Evolutionary conservation across 768 basidiomycete genomes (phyloP).

Genomic region (Cystobasidium tubakii): DNA sequence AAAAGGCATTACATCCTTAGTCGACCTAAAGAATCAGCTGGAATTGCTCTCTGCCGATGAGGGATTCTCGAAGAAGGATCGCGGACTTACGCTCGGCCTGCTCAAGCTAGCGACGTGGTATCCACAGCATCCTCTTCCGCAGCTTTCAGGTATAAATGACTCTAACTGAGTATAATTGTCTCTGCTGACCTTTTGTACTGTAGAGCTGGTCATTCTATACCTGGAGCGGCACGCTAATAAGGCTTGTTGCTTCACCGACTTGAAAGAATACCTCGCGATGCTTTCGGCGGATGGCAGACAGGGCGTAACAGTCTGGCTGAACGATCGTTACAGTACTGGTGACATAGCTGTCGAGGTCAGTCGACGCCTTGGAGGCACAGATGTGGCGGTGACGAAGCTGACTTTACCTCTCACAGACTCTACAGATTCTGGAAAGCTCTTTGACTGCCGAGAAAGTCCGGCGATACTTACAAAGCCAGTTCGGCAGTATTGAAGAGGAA

Average conservation of each 20-base stretch:
- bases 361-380: too few species aligned
- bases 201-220: conserved; percentile 61
- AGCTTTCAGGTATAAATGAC: conserved; percentile 51
- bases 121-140: conserved; percentile 43
- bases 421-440: neutral
- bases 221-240: conserved; percentile 70
- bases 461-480: conserved; percentile 57
- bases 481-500: conserved; percentile 59
- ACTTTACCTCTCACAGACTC: too few species aligned
- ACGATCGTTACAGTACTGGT: neutral
- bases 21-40: conserved; percentile 22
- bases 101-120: conserved; percentile 61
- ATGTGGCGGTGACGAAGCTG: too few species aligned
- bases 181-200: conserved; percentile 19
- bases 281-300: conserved; percentile 45
- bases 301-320: neutral
- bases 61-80: conserved; percentile 55
- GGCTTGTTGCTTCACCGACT: conserved; percentile 78
- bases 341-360: conserved; percentile 12
- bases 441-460: conserved; percentile 50
- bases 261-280: conserved; percentile 59
- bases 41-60: conserved; percentile 27
- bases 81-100: conserved; percentile 66
- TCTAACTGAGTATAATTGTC: neutral
- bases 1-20: neutral